Evolutionary conservation across 1,284 basidiomycete genomes (phyloP).

Genomic region (Porogramme epimiltina): DNA sequence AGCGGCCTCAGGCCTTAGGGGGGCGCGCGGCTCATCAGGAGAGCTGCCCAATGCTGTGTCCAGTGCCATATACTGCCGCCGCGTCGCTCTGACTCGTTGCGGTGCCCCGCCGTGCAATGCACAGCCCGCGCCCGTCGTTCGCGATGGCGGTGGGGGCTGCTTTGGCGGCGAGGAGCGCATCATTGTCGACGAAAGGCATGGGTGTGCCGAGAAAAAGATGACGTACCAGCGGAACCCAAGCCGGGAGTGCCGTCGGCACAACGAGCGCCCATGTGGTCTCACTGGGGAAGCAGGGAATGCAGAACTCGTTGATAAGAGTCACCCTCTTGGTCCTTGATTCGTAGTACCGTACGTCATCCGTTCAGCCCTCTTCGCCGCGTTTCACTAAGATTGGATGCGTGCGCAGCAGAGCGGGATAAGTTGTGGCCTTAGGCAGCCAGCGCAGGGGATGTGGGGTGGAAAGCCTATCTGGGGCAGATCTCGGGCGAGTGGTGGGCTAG

Average conservation of each 20-base stretch:
- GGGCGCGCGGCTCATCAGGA: conserved; percentile 5
- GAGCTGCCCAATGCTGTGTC: conserved; percentile 6
- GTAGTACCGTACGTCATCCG: too few relatives aligned
- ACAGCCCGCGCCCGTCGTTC: background rate
- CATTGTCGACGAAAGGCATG: too few relatives aligned
- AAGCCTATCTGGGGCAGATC: conserved; percentile 23
- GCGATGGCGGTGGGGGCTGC: background rate
- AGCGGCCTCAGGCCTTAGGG: background rate
- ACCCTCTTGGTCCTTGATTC: too few relatives aligned
- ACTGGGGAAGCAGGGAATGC: too few relatives aligned
- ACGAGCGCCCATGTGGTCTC: too few relatives aligned
- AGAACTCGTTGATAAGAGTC: too few relatives aligned
- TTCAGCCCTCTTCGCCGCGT: too few relatives aligned
- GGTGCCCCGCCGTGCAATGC: background rate
- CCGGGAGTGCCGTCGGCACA: too few relatives aligned
- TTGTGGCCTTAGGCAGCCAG: background rate
- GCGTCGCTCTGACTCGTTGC: background rate
- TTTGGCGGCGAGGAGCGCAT: too few relatives aligned
- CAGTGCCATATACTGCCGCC: background rate
- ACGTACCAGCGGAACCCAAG: too few relatives aligned
- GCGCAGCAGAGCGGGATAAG: background rate
- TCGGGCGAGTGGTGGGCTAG: conserved; percentile 3
- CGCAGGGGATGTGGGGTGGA: conserved; percentile 2
- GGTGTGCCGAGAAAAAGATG: too few relatives aligned
- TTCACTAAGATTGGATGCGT: too few relatives aligned